Percentiles rank a stretch among this genome's conserved stretches.
Evolutionary conservation across 2,329 filamentous ascomycete genomes (phyloP).

Genomic region (Pezicula rhizophila): DNA sequence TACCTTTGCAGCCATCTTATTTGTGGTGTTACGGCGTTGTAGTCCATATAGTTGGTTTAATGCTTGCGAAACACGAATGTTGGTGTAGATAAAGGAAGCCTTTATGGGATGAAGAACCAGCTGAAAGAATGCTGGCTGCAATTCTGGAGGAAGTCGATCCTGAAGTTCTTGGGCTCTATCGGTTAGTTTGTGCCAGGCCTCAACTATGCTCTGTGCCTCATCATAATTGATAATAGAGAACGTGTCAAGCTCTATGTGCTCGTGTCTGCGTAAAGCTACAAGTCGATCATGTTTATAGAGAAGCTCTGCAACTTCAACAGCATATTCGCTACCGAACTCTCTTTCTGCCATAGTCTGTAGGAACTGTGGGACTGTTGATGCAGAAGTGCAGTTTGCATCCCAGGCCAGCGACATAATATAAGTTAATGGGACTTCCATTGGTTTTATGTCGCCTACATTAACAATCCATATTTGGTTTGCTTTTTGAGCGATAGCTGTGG

Average conservation of each 20-base stretch:
- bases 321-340: conserved; percentile 45
- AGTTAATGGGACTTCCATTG: conserved; percentile 52
- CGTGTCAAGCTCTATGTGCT: conserved; percentile 51
- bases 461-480: conserved; percentile 49
- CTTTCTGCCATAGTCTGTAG: conserved; percentile 46
- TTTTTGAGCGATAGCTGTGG: conserved; percentile 48
- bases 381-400: conserved; percentile 47
- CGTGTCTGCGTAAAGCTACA: conserved; percentile 51
- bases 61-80: conserved; percentile 41
- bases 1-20: conserved; percentile 43
- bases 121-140: conserved; percentile 54
- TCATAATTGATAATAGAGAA: conserved; percentile 57
- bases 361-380: conserved; percentile 48
- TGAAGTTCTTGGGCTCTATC: conserved; percentile 47
- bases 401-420: conserved; percentile 64
- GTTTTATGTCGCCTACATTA: conserved; percentile 56
- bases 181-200: conserved; percentile 45
- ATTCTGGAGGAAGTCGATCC: conserved; percentile 38
- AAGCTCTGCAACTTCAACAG: conserved; percentile 40
- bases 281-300: conserved; percentile 48
- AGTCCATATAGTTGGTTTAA: conserved; percentile 47
- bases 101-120: conserved; percentile 53
- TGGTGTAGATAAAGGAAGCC: conserved; percentile 47
- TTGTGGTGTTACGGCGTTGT: conserved; percentile 49
- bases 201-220: conserved; percentile 50